A percentile compares a stretch with the other conserved stretches of the same genome.
phyloP scores from a whole-genome alignment of 2,329 filamentous ascomycete genomes.

The Exophiala alcalophila region DNA sequence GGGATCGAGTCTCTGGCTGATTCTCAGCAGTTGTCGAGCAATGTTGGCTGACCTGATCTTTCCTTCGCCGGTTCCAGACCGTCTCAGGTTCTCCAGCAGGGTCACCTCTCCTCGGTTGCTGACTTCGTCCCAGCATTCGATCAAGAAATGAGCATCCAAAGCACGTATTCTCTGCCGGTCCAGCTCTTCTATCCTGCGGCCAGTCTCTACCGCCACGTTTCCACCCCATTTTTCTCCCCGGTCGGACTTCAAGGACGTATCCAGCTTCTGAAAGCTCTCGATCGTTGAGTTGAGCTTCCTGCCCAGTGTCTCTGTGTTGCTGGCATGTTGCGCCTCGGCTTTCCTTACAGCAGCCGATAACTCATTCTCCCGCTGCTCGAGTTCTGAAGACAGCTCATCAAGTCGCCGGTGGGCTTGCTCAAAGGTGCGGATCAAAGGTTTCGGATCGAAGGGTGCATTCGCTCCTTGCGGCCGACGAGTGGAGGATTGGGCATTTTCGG shows the following conservation, averaged over 20 bases:
- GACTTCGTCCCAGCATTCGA: conserved; percentile 96
- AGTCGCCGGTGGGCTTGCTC: conserved; percentile 63
- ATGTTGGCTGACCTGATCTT: conserved; percentile 94
- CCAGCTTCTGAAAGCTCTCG: conserved; percentile 84
- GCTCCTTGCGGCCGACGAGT: conserved; percentile 66
- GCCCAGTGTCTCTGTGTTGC: conserved; percentile 82
- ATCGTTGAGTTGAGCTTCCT: conserved; percentile 89
- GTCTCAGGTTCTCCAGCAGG: conserved; percentile 81
- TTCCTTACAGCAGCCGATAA: conserved; percentile 83
- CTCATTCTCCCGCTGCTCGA: conserved; percentile 88
- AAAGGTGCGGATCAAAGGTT: conserved; percentile 93
- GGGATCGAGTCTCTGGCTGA: conserved; percentile 85
- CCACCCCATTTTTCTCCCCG: conserved; percentile 54
- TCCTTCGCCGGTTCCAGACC: conserved; percentile 80
- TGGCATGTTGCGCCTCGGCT: conserved; percentile 87
- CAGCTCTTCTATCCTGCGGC: conserved; percentile 87
- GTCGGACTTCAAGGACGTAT: conserved; percentile 68
- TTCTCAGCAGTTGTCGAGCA: conserved; percentile 85
- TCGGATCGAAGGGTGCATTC: conserved; percentile 75
- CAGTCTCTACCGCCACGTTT: conserved; percentile 90
- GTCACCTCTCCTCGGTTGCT: conserved; percentile 83
- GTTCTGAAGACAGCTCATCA: conserved; percentile 63
- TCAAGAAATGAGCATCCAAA: conserved; percentile 88
- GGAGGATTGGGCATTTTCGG: conserved; percentile 75
- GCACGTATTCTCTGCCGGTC: conserved; percentile 88